Percentiles rank a stretch among this genome's conserved stretches.
These are phyloP conservation scores for Phytophthora cryptogea DNA, from an alignment of 352 stramenopile species.

Conservation along the genomic window DNA sequence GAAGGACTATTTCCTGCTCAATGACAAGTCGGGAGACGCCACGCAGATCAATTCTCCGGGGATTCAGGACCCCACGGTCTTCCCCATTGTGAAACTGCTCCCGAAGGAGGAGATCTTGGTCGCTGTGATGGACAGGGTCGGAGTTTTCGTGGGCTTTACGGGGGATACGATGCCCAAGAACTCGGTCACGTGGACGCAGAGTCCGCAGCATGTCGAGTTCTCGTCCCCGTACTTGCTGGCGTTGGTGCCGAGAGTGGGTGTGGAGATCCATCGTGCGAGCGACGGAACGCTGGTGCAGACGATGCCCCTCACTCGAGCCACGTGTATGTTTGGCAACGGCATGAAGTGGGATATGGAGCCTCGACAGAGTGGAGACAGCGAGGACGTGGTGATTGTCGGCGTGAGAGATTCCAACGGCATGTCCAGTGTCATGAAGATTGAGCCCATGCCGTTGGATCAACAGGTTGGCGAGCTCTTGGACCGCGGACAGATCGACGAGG, in stretches of 20 bases:
- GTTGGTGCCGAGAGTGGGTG: conserved; percentile 71
- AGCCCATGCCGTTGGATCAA: conserved; percentile 86
- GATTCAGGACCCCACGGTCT: conserved; percentile 69
- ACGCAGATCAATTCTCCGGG: conserved; percentile 71
- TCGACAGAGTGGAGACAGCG: conserved; percentile 63
- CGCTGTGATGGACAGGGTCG: conserved; percentile 82
- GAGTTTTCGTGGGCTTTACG: conserved; percentile 81
- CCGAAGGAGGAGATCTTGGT: conserved; percentile 87
- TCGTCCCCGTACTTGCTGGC: conserved; percentile 81
- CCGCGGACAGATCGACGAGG: conserved; percentile 85
- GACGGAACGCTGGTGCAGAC: conserved; percentile 83
- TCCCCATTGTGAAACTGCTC: conserved; percentile 78
- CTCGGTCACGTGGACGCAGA: conserved; percentile 84
- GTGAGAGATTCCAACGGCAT: conserved; percentile 62
- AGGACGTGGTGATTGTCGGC: conserved; percentile 82
- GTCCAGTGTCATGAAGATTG: conserved; percentile 84
- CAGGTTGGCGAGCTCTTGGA: conserved; percentile 86
- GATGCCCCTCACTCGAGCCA: conserved; percentile 60
- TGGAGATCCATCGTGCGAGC: conserved; percentile 80
- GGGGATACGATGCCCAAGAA: conserved; percentile 82
- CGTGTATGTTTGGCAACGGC: conserved; percentile 87
- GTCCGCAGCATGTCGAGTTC: conserved; percentile 73
- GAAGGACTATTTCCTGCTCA: conserved; percentile 81
- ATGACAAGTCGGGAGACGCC: conserved; percentile 82
- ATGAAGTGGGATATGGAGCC: conserved; percentile 93